These are phyloP conservation scores for Cardamine chenopodiifolia DNA, from an alignment of 345 rosid species.

Conservation along the genomic window DNA sequence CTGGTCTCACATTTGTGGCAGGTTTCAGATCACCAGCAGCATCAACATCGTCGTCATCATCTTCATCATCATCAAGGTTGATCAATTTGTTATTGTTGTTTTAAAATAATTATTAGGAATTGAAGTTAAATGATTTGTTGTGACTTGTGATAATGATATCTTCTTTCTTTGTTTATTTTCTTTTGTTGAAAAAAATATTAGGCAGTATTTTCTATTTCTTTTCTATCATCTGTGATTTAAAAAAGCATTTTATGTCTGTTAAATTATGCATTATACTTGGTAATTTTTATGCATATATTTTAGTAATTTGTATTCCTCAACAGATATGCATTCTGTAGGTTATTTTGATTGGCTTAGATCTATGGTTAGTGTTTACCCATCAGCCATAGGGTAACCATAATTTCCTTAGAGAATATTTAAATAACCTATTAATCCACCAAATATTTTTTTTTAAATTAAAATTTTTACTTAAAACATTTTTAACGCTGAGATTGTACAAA, in stretches of 20 bases:
- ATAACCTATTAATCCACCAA: neutral
- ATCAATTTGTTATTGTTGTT: neutral
- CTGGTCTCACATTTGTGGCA: conserved; percentile 18
- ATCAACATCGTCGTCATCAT: neutral
- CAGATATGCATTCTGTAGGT: no score
- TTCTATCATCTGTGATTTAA: neutral
- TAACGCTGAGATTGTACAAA: no score
- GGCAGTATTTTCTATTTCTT: neutral
- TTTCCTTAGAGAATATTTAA: no score
- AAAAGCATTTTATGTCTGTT: neutral
- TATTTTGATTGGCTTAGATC: neutral
- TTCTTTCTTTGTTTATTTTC: neutral
- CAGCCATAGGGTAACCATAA: no score
- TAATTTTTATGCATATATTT: no score
- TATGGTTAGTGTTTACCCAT: neutral
- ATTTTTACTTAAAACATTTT: no score
- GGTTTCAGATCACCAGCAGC: neutral
- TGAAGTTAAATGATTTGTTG: neutral
- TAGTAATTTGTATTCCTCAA: no score
- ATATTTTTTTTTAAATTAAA: no score
- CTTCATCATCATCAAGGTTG: conserved; percentile 1
- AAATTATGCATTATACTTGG: neutral
- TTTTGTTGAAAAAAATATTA: neutral
- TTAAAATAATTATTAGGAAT: neutral
- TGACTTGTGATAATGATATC: neutral